Evolutionary conservation across 139 green algal species (phyloP).

Genomic region (Gonium pectorale): DNA sequence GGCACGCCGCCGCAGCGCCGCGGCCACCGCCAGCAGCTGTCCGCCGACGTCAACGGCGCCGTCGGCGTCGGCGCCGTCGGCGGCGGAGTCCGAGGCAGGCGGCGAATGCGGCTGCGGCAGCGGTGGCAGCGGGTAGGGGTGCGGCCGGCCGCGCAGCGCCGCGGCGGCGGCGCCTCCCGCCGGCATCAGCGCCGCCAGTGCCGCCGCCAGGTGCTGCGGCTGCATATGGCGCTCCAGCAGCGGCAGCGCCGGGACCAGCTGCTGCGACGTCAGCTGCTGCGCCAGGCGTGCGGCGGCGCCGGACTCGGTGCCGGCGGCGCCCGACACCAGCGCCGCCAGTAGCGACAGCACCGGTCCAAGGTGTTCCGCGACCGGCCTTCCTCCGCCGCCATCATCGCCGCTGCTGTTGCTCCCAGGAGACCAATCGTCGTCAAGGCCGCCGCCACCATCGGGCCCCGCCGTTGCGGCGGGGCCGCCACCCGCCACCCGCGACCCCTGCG

Average conservation of each 20-base stretch:
- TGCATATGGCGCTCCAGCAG: neutral
- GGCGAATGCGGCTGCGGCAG: neutral
- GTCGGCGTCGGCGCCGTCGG: neutral
- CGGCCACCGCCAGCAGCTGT: neutral
- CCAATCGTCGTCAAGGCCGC: neutral
- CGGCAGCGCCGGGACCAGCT: neutral
- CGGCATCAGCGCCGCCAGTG: conserved; percentile 34
- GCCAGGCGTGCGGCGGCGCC: neutral
- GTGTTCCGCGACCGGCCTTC: neutral
- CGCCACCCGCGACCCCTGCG: neutral
- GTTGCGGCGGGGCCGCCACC: neutral
- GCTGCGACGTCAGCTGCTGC: neutral
- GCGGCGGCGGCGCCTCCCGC: neutral
- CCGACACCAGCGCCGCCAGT: conserved; percentile 22
- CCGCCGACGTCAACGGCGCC: neutral
- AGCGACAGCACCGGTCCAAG: neutral
- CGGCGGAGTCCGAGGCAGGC: neutral
- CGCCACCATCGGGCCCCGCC: neutral
- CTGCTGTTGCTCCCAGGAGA: neutral
- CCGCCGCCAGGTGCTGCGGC: neutral
- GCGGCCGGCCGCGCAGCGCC: neutral
- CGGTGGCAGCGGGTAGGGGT: neutral
- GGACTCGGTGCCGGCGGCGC: neutral
- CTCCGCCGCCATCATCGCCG: neutral
- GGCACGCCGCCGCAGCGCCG: conserved; percentile 1